phyloP scores from a whole-genome alignment of 1,284 basidiomycete genomes.

The Fomitopsis pinicola region DNA sequence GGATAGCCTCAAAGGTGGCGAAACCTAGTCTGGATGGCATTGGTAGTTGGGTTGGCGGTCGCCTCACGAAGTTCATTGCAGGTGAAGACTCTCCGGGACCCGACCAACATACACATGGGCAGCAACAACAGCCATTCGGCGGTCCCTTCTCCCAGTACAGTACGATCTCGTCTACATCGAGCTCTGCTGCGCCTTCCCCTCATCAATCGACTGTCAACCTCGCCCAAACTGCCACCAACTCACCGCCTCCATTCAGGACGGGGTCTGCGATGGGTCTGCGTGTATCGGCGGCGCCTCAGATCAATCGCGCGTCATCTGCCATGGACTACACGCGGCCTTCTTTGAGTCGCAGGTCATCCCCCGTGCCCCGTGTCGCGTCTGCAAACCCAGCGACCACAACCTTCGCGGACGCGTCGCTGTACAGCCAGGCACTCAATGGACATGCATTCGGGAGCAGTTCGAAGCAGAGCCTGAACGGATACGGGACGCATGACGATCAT shows the following conservation, averaged over 20 bases:
- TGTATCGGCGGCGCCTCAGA: slow-evolving; percentile 40
- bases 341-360: slow-evolving; percentile 39
- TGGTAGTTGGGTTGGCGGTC: slow-evolving; percentile 91
- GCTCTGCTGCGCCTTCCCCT: slow-evolving; percentile 70
- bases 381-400: slow-evolving; percentile 46
- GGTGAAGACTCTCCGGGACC: slow-evolving; percentile 66
- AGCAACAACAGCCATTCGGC: slow-evolving; percentile 44
- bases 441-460: slow-evolving; percentile 22
- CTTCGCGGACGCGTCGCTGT: slow-evolving; percentile 43
- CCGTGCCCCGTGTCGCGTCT: slow-evolving; percentile 48
- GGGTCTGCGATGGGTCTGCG: slow-evolving; percentile 62
- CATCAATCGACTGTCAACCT: slow-evolving; percentile 53
- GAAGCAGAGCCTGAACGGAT: slow-evolving; percentile 12
- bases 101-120: slow-evolving; percentile 33
- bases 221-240: slow-evolving; percentile 31
- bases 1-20: slow-evolving; percentile 78
- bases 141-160: slow-evolving; percentile 96
- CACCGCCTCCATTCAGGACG: slow-evolving; percentile 43
- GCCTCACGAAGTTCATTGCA: slow-evolving; percentile 94
- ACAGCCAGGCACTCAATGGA: slow-evolving; percentile 31
- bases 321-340: slow-evolving; percentile 59
- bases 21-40: slow-evolving; percentile 92
- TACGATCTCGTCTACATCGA: slow-evolving; percentile 81
- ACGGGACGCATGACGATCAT: slow-evolving; percentile 12
- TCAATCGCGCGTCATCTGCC: slow-evolving; percentile 72